A percentile compares a stretch with the other conserved stretches of the same genome.
phyloP scores from a whole-genome alignment of 1,139 yeast species.

The Pichia sp. region DNA sequence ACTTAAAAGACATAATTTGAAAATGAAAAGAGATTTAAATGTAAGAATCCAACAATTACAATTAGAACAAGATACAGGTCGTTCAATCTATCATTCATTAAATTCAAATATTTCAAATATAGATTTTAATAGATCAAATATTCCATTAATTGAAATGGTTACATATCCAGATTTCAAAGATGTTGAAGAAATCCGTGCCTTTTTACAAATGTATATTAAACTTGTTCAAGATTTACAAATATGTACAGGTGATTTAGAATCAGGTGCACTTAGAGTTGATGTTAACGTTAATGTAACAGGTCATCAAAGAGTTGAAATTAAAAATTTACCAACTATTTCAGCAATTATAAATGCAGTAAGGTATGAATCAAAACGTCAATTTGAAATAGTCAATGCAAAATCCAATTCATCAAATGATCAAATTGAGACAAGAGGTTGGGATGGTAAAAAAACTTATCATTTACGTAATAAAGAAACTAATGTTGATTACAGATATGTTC shows the following conservation, averaged over 20 bases:
- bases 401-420: conserved; percentile 4
- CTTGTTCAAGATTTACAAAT: conserved; percentile 62
- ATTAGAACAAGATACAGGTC: conserved; percentile 92
- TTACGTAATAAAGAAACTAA: conserved; percentile 74
- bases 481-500: conserved; percentile 87
- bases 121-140: conserved; percentile 80
- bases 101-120: conserved; percentile 38
- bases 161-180: conserved; percentile 81
- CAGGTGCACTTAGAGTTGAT: conserved; percentile 93
- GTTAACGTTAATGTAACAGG: conserved; percentile 78
- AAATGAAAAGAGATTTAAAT: conserved; percentile 32
- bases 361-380: conserved; percentile 71
- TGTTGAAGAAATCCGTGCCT: conserved; percentile 65
- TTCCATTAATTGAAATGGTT: conserved; percentile 84
- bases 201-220: conserved; percentile 74
- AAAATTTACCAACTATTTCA: conserved; percentile 78
- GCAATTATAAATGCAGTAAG: conserved; percentile 74
- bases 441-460: conserved; percentile 60
- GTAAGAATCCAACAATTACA: conserved; percentile 70
- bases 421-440: conserved; percentile 88
- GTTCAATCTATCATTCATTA: conserved; percentile 49
- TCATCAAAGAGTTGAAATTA: conserved; percentile 75
- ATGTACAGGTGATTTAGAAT: conserved; percentile 86
- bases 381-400: conserved; percentile 9
- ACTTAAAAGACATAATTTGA: conserved; percentile 39